Evolutionary conservation across 2,329 filamentous ascomycete species (phyloP).

Genomic region (Sporothrix mexicana): DNA sequence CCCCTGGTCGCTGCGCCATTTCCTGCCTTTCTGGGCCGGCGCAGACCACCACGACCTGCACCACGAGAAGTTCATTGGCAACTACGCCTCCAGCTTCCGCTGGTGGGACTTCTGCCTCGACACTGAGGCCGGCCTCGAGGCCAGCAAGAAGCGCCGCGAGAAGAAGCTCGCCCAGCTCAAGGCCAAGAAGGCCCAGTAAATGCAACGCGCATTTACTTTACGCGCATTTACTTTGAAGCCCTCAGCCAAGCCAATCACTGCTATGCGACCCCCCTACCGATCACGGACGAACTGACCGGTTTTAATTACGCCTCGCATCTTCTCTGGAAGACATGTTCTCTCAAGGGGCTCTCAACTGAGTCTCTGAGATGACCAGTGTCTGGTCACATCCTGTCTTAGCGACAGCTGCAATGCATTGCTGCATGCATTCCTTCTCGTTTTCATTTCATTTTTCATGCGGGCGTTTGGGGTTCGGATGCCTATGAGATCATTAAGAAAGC

Average conservation of each 20-base stretch:
- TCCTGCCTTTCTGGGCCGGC: constrained; percentile 94
- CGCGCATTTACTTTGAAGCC: neutral
- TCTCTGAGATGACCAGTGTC: neutral
- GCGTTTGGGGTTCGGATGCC: constrained; percentile 32
- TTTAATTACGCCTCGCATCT: neutral
- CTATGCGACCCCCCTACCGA: neutral
- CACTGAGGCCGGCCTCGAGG: constrained; percentile 90
- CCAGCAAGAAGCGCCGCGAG: constrained; percentile 81
- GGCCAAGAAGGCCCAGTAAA: constrained; percentile 71
- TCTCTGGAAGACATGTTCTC: neutral
- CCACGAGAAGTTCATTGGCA: constrained; percentile 98
- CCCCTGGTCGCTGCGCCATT: constrained; percentile 93
- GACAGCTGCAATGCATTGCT: neutral
- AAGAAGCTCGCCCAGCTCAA: constrained; percentile 70
- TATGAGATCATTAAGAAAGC: constrained; percentile 27
- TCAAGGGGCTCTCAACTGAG: no score
- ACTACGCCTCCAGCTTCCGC: constrained; percentile 96
- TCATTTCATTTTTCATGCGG: constrained; percentile 24
- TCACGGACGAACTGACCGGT: neutral
- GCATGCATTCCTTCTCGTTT: neutral
- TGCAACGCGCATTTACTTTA: neutral
- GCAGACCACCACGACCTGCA: constrained; percentile 96
- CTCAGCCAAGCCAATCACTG: neutral
- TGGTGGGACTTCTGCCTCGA: constrained; percentile 98
- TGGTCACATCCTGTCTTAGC: neutral